Percentiles rank a stretch among this genome's conserved stretches.
phyloP scores from a whole-genome alignment of 768 basidiomycete species.

The Mycena epipterygia region DNA sequence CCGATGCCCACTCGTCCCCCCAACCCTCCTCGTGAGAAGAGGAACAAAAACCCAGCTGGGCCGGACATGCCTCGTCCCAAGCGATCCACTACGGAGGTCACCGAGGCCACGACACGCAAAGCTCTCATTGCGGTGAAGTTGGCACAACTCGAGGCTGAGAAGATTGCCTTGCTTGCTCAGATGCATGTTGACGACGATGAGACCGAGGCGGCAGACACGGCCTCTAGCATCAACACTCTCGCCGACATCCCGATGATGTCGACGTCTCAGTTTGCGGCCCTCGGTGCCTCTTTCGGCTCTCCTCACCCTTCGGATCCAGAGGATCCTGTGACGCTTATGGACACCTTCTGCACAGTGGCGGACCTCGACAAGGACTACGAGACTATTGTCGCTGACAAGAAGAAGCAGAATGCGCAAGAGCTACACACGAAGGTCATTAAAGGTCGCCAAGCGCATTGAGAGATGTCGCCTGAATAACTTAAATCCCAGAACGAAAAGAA shows the following conservation, averaged over 20 bases:
- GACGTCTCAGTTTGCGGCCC: neutral
- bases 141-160: neutral
- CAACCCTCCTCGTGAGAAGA: neutral
- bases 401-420: neutral
- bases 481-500: neutral
- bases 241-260: neutral
- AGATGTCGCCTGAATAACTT: neutral
- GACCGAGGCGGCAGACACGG: neutral
- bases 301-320: neutral
- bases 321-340: neutral
- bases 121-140: neutral
- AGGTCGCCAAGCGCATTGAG: neutral
- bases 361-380: slow-evolving; percentile 15
- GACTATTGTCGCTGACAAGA: neutral
- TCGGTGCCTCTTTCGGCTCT: neutral
- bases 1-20: neutral
- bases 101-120: neutral
- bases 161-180: neutral
- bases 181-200: slow-evolving; percentile 9
- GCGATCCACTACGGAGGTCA: neutral
- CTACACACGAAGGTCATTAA: neutral
- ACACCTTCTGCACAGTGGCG: neutral
- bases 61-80: neutral
- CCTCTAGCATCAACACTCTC: neutral
- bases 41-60: neutral